Evolutionary conservation across 2,329 filamentous ascomycete genomes (phyloP), one percentile per base, ranked within the genome.

Genomic region (Acrocalymma vagum): DNA sequence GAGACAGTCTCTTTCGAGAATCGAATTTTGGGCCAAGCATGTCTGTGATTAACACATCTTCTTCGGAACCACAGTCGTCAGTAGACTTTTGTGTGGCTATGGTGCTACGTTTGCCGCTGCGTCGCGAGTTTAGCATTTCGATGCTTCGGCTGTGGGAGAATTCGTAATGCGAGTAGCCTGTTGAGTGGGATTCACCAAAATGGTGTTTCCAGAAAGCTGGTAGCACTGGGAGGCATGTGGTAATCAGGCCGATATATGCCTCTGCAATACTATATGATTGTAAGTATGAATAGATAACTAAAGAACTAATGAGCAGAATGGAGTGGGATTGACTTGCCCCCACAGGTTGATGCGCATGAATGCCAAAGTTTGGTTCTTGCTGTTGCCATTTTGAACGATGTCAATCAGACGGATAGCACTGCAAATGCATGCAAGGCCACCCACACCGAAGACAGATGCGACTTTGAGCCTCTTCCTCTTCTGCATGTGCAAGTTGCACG

Each of bases 401-500:
- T 72, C 49, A 2, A 70, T 45, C 17, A 73, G 41, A 5, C 70
- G 66, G 35, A 70, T 68, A n/a, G 71, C 33, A 60, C 66, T 70
- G 40, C 69, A 71, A 1, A 55, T 63, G 0, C 64, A 69, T 4
- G 70, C 70, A 8, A 73, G 46, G 6, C 70, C 70, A 30, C 70
- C 70, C 0, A 66, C 69, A 1, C 69, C 55, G 9, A 73, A 55
- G 20, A 72, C 53, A 9, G 63, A 68, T 10, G 69, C 62, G 2
- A 73, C 67, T 5, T 66, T 65, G 9, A 72, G 37, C 43, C 71
- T 72, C 36, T 63, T 63, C 29, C 57, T 64, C 2, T 52, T 50
- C 9, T 62, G 60, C 62, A 72, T 68, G 29, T 72, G 65, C 22
- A 73, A 53, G n/a, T 63, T 67, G 60, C 67, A 69, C 2, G 68